These are phyloP conservation scores for Rhizomucor miehei DNA, from an alignment of 371 early-diverging fungal species.

Conservation along the genomic window DNA sequence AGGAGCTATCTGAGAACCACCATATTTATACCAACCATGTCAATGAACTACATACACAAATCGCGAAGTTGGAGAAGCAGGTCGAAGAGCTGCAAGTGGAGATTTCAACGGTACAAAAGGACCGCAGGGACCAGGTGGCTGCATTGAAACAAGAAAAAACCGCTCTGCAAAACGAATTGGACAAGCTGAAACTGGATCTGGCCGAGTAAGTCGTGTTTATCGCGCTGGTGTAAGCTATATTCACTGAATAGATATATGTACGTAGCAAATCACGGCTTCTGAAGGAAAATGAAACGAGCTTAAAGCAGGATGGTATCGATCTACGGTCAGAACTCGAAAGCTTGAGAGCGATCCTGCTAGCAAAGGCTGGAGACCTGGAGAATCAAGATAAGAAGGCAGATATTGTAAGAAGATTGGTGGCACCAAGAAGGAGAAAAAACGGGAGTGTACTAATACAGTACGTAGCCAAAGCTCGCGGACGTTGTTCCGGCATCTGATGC, in stretches of 20 bases:
- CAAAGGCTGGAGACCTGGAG: constrained; percentile 36
- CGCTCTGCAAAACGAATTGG: constrained; percentile 24
- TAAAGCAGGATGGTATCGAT: constrained; percentile 26
- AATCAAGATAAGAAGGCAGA: constrained; percentile 1
- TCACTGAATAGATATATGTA: not conserved
- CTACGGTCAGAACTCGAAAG: constrained; percentile 39
- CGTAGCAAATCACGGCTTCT: constrained; percentile 30
- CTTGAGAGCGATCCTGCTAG: constrained; percentile 38
- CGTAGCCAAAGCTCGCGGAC: constrained; percentile 3
- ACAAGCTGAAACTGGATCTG: constrained; percentile 22
- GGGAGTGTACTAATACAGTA: not conserved
- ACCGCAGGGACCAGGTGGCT: constrained; percentile 19
- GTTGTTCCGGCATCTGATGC: constrained; percentile 26
- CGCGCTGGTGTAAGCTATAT: not conserved
- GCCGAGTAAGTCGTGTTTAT: constrained; percentile 21
- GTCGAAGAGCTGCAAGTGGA: constrained; percentile 50
- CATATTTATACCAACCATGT: constrained; percentile 53
- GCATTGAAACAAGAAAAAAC: constrained; percentile 25
- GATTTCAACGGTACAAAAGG: constrained; percentile 27
- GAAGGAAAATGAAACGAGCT: constrained; percentile 25
- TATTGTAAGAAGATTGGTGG: not conserved
- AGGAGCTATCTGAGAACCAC: constrained; percentile 50
- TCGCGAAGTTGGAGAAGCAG: constrained; percentile 53
- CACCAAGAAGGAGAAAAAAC: not conserved
- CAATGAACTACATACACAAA: constrained; percentile 49